Base-by-base conservation (phyloP, 2,329 filamentous ascomycete species). In the Pleurostoma richardsiae region DNA sequence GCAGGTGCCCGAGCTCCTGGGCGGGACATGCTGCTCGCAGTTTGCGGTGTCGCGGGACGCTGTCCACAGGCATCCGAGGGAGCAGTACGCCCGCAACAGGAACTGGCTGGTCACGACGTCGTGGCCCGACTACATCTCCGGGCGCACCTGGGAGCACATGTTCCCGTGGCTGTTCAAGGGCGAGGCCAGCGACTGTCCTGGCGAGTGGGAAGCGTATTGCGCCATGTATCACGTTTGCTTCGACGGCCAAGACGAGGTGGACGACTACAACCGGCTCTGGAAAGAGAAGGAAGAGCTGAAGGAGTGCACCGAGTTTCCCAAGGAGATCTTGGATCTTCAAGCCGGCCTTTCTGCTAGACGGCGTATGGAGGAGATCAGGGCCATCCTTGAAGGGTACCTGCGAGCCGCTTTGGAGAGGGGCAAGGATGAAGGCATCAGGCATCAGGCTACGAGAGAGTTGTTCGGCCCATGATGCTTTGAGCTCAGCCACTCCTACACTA, bases 121-220 rank as follows among this genome's bases (percentile, higher is more conserved):
- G 2, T 55, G 52, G 52, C 44, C 51, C 29, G 60, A 65, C 49
- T 60, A 57, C 43, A 58, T 65, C 36, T 49, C 59, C 2, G 64
- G 64, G 6, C 55, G 63, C 27, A 56, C 59, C 3, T 66, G 63
- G 63, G 64, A 66, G 51, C 60, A 64, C 50, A 54, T 66, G 54
- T 66, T 59, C 53, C 57, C 53, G 11, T 65, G 51, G 51, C 57
- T 65, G 26, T 64, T 66, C 47, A 53, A 50, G 39, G 51, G 55
- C 28, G 48, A 57, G 11, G 65, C 69, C 4, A 59, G 72, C 7
- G 66, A 70, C 44, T 80, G 77, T 53, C 74, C 75, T 1, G 62
- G 65, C 41, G 59, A 64, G 53, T 60, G 55, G 54, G 54, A 58
- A 42, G 49, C 58, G 7, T 62, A 63, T 46, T 66, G 64, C 47